A percentile compares a stretch with the other conserved stretches of the same genome.
Conservation (phyloP, 805 yeast species). For the Saccharomycopsis sp. region DNA sequence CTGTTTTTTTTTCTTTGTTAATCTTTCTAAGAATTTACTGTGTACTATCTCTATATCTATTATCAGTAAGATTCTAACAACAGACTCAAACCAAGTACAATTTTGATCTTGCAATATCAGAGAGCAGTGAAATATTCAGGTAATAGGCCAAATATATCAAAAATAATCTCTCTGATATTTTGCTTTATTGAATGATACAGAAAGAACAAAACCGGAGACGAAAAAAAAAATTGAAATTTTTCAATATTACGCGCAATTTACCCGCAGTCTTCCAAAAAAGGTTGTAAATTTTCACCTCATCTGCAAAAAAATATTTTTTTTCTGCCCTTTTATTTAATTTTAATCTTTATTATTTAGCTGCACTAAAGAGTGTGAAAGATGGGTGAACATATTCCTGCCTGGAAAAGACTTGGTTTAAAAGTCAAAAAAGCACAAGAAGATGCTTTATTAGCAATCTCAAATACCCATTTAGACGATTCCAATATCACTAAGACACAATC, state of each 20-base stretch:
- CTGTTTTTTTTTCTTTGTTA: no score
- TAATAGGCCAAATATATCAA: background rate
- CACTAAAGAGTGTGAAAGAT: background rate
- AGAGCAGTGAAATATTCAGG: slow-evolving; percentile 26
- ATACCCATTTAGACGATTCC: slow-evolving; percentile 38
- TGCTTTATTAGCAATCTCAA: slow-evolving; percentile 39
- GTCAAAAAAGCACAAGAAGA: slow-evolving; percentile 37
- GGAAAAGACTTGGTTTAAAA: slow-evolving; percentile 72
- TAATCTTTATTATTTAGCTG: background rate
- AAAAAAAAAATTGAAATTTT: no score
- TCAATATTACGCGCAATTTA: background rate
- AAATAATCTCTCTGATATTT: background rate
- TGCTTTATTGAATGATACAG: slow-evolving; percentile 8
- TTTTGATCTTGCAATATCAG: slow-evolving; percentile 7
- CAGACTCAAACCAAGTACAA: slow-evolving; percentile 19
- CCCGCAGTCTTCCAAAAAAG: no score
- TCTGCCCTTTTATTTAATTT: no score
- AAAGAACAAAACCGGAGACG: background rate
- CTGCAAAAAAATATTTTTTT: no score
- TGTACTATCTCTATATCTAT: slow-evolving; percentile 19
- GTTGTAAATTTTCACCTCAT: no score
- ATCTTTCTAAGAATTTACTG: slow-evolving; percentile 1
- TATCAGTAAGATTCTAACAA: slow-evolving; percentile 5
- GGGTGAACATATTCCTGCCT: slow-evolving; percentile 54
- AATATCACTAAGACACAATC: slow-evolving; percentile 36